Conservation (phyloP, 208 protist genomes). For the Trypanosoma brucei region DNA sequence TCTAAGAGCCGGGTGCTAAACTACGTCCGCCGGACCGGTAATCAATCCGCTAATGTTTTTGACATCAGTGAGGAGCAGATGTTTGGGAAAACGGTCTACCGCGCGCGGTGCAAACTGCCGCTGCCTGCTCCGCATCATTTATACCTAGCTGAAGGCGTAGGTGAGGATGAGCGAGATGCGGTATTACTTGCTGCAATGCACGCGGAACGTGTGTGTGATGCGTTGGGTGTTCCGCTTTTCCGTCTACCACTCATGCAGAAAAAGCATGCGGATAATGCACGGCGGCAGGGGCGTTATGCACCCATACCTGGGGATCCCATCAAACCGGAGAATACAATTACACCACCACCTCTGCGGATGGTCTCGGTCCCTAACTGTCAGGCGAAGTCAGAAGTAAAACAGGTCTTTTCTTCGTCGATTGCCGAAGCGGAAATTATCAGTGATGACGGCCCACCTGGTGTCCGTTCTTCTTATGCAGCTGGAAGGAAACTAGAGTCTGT, state of each 20-base stretch:
- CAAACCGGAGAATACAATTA: slow-evolving; percentile 44
- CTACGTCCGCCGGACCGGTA: slow-evolving; percentile 62
- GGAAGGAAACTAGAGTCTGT: background rate
- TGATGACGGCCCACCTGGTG: background rate
- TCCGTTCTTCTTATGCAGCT: background rate
- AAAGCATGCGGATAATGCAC: slow-evolving; percentile 56
- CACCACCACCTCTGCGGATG: slow-evolving; percentile 71
- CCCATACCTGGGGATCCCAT: slow-evolving; percentile 66
- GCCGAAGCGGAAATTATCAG: slow-evolving; percentile 26
- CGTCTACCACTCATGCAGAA: slow-evolving; percentile 56
- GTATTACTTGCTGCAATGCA: slow-evolving; percentile 84
- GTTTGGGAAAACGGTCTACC: slow-evolving; percentile 28
- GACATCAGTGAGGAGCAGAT: slow-evolving; percentile 28
- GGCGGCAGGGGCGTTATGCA: slow-evolving; percentile 50
- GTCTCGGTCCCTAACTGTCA: slow-evolving; percentile 7
- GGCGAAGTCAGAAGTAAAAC: background rate
- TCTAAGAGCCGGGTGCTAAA: slow-evolving; percentile 65
- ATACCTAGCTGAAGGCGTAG: slow-evolving; percentile 66
- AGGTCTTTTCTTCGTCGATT: slow-evolving; percentile 21
- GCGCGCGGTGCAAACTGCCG: slow-evolving; percentile 34
- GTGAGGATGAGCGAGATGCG: slow-evolving; percentile 55
- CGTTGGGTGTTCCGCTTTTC: slow-evolving; percentile 66
- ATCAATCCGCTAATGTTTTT: slow-evolving; percentile 32
- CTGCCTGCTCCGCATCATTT: slow-evolving; percentile 58
- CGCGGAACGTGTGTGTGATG: slow-evolving; percentile 71